Evolutionary conservation across 257 asterid genomes (phyloP).

Genomic region (Lithospermum erythrorhizon): DNA sequence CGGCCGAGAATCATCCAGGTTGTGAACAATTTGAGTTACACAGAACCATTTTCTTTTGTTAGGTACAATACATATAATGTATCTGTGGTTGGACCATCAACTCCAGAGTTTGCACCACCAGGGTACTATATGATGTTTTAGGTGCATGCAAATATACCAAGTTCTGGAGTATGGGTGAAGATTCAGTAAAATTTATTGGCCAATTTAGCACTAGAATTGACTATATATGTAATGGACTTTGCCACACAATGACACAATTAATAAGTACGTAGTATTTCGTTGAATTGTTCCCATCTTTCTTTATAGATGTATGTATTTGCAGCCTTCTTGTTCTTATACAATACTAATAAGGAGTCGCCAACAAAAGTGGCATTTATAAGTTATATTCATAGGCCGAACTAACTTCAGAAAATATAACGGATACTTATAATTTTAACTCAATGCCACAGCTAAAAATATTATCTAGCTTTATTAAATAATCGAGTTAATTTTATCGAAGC

Average conservation of each 20-base stretch:
- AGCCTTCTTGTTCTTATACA: too few species aligned
- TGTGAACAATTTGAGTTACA: slow-evolving; percentile 19
- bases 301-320: too few species aligned
- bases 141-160: slow-evolving; percentile 46
- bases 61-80: slow-evolving; percentile 9
- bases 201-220: not conserved
- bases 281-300: not conserved
- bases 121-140: slow-evolving; percentile 57
- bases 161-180: slow-evolving; percentile 49
- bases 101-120: slow-evolving; percentile 48
- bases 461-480: too few species aligned
- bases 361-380: too few species aligned
- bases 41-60: slow-evolving; percentile 10
- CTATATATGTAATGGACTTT: not conserved
- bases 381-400: too few species aligned
- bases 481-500: too few species aligned
- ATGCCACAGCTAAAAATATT: too few species aligned
- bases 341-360: too few species aligned
- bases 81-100: slow-evolving; percentile 33
- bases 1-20: slow-evolving; percentile 26
- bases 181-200: slow-evolving; percentile 1
- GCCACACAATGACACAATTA: not conserved
- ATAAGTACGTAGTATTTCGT: too few species aligned
- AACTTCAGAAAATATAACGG: too few species aligned
- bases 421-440: too few species aligned